Base-by-base conservation (phyloP, 2,329 filamentous ascomycete genomes). In the Claviceps pusilla region DNA sequence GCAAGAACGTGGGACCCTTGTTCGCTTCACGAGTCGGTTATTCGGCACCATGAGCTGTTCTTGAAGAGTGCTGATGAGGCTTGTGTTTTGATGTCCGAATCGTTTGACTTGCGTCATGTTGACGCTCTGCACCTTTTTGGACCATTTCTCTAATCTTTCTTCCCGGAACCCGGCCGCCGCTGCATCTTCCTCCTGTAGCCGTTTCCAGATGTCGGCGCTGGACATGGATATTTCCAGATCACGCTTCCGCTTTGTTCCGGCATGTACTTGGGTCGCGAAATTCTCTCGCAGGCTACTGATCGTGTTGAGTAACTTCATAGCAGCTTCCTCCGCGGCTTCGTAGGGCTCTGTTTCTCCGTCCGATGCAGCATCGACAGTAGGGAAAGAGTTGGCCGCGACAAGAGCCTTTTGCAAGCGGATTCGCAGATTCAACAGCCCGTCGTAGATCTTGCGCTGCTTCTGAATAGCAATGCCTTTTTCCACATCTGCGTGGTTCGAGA, bases 391-490 rank as follows among this genome's bases (percentile, higher is more conserved):
- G 31, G 84, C 80, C 0, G 87, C 84, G 16, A 93, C 79, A 14
- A 98, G 71, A 1, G 87, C 89, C 68, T 96, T 97, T 68, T 98
- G 94, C 19, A 98, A 72, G 57, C 91, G 87, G 64, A 98, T 96
- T 24, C 93, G 83, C 14, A 89, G 79, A 69, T 95, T 95, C 37
- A 98, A 77, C 0, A 97, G 79, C 0, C 87, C 81, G 61, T 97
- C 91, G 64, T 95, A 98, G 0, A 84, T 82, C 57, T 84, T 84
- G 52, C 89, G 82, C 70, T 98, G 93, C 55, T 83, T 76, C 62
- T 89, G 91, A 42, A 98, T 87, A 0, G 91, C 91, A 54, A 79
- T 72, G 12, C 93, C 93, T 69, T 97, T 97, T 46, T 84, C 80
- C 4, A 86, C 82, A 65, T 97, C 93, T 29, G 61, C 56, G 48